Evolutionary conservation across 176 grass and related monocot species (phyloP), one percentile per base, ranked within the genome.

Genomic region (Oryza punctata): DNA sequence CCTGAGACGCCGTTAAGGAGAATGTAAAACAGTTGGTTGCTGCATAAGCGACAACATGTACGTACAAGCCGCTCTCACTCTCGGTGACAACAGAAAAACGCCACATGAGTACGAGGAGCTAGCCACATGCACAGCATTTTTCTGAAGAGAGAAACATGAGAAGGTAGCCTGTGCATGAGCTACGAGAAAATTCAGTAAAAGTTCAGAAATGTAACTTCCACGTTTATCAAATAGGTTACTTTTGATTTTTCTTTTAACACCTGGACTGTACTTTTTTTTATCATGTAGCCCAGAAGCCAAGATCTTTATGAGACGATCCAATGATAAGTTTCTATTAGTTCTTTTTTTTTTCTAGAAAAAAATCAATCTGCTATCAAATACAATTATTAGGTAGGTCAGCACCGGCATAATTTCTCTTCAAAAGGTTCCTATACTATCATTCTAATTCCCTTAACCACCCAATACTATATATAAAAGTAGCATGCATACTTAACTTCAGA

Each of bases 381-480:
- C 24, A 47, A 77, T 76, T 63, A 77, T 82, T 60, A 16, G 50
- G 49, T 28, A 46, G 85, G 50, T 82, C 60, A 59, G 60, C n/a
- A 68, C 63, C 43, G 11, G 41, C 25, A 67, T 38, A 25, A 32
- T 29, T 70, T 72, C 19, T 61, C 11, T 69, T 69, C 26, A 26
- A 33, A 61, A 60, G 61, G 27, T 67, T 60, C 23, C 4, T 33
- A 79, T 73, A 75, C 8, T 3, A 37, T 18, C 50, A 23, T 54
- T 72, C 24, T 27, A 59, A 61, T 59, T 15, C 18, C 41, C 8
- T 18, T n/a, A 78, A 72, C 43, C 28, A 78, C 68, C 45, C 3
- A 73, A 88, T 60, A 23, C 54, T 60, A 54, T 18, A 52, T 18
- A 78, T 52, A 50, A 16, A 41, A 78, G 21, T 64, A 77, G 46